Conservation (phyloP, 768 basidiomycete genomes). For the Trametes gibbosa region DNA sequence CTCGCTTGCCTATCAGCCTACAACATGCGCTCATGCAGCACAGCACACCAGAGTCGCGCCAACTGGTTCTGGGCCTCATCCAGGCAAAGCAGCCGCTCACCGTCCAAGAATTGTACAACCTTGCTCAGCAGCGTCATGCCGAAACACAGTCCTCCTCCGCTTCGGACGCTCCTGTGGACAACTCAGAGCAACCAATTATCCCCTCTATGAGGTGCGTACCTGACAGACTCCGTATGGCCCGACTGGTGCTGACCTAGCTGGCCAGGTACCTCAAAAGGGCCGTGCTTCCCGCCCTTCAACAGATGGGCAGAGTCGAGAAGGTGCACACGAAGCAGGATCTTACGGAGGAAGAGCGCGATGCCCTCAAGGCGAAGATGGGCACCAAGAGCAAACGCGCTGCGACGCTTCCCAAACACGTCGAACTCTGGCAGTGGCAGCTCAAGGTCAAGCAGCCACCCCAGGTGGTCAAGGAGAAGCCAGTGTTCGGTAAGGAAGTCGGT, state of each 20-base stretch:
- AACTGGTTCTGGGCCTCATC: constrained; percentile 26
- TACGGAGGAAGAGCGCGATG: constrained; percentile 27
- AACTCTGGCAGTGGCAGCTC: constrained; percentile 43
- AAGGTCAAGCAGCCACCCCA: background rate
- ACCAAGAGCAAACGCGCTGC: constrained; percentile 24
- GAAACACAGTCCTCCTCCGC: background rate
- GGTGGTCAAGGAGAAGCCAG: constrained; percentile 1
- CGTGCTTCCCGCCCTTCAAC: constrained; percentile 48
- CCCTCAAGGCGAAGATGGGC: constrained; percentile 19
- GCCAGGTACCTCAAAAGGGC: constrained; percentile 53
- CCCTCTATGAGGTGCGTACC: constrained; percentile 49
- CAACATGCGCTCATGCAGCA: background rate
- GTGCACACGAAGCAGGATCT: constrained; percentile 34
- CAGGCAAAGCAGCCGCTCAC: constrained; percentile 23
- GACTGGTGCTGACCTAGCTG: background rate
- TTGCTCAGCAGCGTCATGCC: constrained; percentile 22
- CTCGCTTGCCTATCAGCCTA: background rate
- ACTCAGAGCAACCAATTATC: constrained; percentile 46
- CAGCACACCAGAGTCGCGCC: constrained; percentile 21
- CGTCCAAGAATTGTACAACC: constrained; percentile 29
- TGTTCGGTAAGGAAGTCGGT: constrained; percentile 42
- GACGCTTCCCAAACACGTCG: constrained; percentile 27
- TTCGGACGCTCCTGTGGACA: background rate
- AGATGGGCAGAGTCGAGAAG: constrained; percentile 42
- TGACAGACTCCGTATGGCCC: background rate